These are phyloP conservation scores for Hamigera avellanea DNA, from an alignment of 495 filamentous ascomycete genomes.

Conservation along the genomic window DNA sequence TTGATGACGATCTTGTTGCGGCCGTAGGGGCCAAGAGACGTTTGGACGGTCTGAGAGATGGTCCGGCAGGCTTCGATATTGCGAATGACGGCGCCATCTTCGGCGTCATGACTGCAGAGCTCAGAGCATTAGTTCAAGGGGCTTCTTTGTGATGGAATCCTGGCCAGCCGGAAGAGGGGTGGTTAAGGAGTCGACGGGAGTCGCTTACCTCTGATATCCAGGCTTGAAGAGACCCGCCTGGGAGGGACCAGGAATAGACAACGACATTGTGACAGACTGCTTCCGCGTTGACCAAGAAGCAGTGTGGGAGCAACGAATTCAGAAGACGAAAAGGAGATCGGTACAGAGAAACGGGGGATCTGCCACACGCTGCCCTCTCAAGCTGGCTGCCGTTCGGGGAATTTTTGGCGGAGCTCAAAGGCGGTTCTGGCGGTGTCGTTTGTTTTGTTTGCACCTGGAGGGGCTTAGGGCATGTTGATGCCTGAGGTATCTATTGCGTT, in stretches of 20 bases:
- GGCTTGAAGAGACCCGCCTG: conserved; percentile 90
- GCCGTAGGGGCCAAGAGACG: conserved; percentile 91
- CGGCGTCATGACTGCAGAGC: conserved; percentile 63
- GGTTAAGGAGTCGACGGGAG: conserved; percentile 2
- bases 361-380: conserved; percentile 11
- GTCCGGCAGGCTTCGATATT: conserved; percentile 98
- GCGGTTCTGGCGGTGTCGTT: conserved; percentile 36
- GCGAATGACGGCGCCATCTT: conserved; percentile 96
- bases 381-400: conserved; percentile 25
- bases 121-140: too few relatives aligned
- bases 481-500: too few relatives aligned
- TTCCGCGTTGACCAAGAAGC: too few relatives aligned
- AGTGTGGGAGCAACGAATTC: conserved; percentile 2
- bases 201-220: conserved; percentile 84
- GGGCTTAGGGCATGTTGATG: too few relatives aligned
- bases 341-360: conserved; percentile 9
- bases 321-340: conserved; percentile 16
- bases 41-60: conserved; percentile 91
- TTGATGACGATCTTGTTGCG: conserved; percentile 99
- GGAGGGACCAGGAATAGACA: conserved; percentile 86
- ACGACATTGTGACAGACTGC: conserved; percentile 57
- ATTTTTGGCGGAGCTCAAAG: conserved; percentile 37
- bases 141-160: background rate
- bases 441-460: conserved; percentile 35
- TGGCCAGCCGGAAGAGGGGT: background rate